Conservation (phyloP, 176 grass and related monocot genomes). For the Oryza coarctata region DNA sequence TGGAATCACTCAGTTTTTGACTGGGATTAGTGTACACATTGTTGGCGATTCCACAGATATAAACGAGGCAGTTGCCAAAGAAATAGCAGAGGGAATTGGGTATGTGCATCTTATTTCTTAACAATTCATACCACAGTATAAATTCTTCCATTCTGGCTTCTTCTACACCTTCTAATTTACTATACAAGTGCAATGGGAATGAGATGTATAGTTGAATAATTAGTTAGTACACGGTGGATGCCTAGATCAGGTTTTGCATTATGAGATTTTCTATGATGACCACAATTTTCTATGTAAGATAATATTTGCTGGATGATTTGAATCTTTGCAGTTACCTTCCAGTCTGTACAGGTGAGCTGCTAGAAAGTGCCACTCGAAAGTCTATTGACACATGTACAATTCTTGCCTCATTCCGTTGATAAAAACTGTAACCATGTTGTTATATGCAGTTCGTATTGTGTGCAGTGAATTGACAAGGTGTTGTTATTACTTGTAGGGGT, state of each 20-base stretch:
- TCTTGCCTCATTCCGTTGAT: slow-evolving; percentile 9
- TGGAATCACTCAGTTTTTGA: slow-evolving; percentile 73
- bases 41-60: slow-evolving; percentile 78
- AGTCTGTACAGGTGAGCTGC: slow-evolving; percentile 74
- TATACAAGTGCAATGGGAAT: background rate
- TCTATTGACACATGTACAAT: slow-evolving; percentile 73
- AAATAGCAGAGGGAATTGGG: slow-evolving; percentile 79
- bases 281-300: background rate
- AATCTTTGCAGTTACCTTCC: slow-evolving; percentile 69
- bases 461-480: slow-evolving; percentile 32
- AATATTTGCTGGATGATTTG: background rate
- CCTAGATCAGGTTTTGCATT: background rate
- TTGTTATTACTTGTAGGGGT: slow-evolving; percentile 59
- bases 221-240: background rate
- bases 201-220: background rate
- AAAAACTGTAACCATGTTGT: background rate
- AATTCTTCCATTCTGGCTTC: background rate
- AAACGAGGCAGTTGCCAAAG: slow-evolving; percentile 76
- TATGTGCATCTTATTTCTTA: slow-evolving; percentile 31
- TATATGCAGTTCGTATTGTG: background rate
- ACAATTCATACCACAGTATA: background rate
- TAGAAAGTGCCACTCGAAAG: slow-evolving; percentile 73
- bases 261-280: background rate
- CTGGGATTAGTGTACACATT: slow-evolving; percentile 78
- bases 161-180: background rate